Percentiles rank a stretch among this genome's conserved stretches.
Evolutionary conservation across 495 filamentous ascomycete species (phyloP).

Genomic region (Lichenothelia convexa): DNA sequence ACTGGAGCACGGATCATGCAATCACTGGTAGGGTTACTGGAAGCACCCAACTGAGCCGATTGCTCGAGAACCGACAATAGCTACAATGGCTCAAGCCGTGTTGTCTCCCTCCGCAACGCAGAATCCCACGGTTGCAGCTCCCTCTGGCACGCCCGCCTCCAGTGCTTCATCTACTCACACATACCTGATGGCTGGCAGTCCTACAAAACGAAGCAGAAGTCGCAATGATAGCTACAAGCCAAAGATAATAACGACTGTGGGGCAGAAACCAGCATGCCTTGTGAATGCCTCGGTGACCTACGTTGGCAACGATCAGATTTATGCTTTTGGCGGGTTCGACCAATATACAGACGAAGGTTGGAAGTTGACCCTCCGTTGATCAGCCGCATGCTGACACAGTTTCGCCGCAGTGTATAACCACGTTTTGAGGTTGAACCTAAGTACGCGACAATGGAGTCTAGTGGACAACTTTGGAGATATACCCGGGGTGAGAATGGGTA

Average conservation of each 20-base stretch:
- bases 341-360: constrained; percentile 89
- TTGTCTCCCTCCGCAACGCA: constrained; percentile 11
- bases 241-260: constrained; percentile 49
- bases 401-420: constrained; percentile 75
- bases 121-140: constrained; percentile 14
- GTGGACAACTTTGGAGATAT: constrained; percentile 99
- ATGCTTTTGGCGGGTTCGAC: constrained; percentile 97
- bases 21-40: too few relatives aligned
- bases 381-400: not conserved
- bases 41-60: too few relatives aligned
- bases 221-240: constrained; percentile 57
- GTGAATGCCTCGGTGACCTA: constrained; percentile 97
- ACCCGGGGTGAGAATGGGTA: constrained; percentile 94
- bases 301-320: constrained; percentile 87
- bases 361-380: not conserved
- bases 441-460: constrained; percentile 76
- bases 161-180: constrained; percentile 36
- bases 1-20: too few relatives aligned
- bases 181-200: constrained; percentile 70
- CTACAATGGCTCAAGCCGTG: constrained; percentile 1
- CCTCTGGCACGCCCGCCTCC: constrained; percentile 26
- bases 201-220: constrained; percentile 40
- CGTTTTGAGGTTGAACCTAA: constrained; percentile 71
- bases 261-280: constrained; percentile 79
- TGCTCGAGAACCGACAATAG: not conserved